Conservation (phyloP, 768 basidiomycete genomes). For the Naematelia aurantialba region DNA sequence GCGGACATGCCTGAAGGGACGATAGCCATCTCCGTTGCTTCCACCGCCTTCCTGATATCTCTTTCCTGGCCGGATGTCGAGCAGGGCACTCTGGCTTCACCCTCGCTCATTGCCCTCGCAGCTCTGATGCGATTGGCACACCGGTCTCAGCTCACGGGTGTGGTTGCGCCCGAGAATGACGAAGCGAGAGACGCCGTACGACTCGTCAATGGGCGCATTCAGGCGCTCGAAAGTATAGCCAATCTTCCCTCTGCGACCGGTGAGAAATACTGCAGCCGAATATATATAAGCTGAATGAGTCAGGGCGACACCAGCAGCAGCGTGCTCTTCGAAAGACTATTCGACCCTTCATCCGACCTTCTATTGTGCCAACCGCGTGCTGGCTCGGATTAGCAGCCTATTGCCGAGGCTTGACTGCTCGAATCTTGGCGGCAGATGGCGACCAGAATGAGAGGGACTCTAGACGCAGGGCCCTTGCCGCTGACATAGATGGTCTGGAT, state of each 20-base stretch:
- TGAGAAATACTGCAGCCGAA: slow-evolving; percentile 12
- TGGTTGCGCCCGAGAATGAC: neutral
- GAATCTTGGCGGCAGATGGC: slow-evolving; percentile 26
- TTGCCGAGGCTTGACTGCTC: slow-evolving; percentile 15
- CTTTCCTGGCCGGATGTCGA: neutral
- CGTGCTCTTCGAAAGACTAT: slow-evolving; percentile 27
- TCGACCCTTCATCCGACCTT: slow-evolving; percentile 7
- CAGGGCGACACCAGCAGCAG: slow-evolving; percentile 43
- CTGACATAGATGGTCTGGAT: slow-evolving; percentile 31
- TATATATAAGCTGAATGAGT: neutral
- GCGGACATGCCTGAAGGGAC: neutral
- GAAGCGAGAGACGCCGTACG: neutral
- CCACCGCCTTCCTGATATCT: neutral
- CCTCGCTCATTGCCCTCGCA: neutral
- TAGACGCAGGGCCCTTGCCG: slow-evolving; percentile 20
- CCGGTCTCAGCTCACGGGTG: neutral
- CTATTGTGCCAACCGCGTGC: slow-evolving; percentile 14
- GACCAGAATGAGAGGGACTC: slow-evolving; percentile 14
- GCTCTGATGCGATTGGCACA: neutral
- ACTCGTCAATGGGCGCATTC: neutral
- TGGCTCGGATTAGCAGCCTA: slow-evolving; percentile 19
- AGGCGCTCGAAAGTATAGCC: slow-evolving; percentile 18
- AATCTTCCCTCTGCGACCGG: slow-evolving; percentile 28
- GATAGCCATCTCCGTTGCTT: neutral
- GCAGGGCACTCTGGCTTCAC: neutral